phyloP scores from a whole-genome alignment of 1,284 basidiomycete species.

The Trametes versicolor region DNA sequence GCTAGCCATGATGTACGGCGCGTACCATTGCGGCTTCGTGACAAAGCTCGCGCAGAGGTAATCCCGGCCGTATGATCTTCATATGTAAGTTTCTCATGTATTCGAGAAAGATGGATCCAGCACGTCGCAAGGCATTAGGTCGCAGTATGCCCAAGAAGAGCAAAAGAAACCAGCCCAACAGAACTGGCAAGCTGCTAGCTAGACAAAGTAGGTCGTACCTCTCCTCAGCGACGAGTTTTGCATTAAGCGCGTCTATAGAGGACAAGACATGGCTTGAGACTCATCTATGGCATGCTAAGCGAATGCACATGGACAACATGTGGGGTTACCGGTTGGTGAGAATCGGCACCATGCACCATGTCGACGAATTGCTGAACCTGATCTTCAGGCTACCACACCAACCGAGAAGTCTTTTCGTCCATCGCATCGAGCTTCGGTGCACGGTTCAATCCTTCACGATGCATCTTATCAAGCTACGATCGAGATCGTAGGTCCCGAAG shows the following conservation, averaged over 20 bases:
- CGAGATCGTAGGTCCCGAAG: constrained; percentile 74
- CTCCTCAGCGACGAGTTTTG: not conserved
- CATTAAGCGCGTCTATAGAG: constrained; percentile 50
- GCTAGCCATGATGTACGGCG: constrained; percentile 93
- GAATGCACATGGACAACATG: constrained; percentile 90
- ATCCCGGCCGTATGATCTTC: constrained; percentile 16
- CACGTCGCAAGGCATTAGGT: constrained; percentile 64
- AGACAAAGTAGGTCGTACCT: constrained; percentile 67
- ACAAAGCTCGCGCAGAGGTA: constrained; percentile 86
- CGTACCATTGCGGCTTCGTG: constrained; percentile 83
- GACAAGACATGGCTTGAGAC: constrained; percentile 93
- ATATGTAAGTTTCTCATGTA: not conserved
- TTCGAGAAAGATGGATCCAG: constrained; percentile 76
- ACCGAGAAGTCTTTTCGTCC: constrained; percentile 92
- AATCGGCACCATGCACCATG: constrained; percentile 4
- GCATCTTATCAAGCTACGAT: constrained; percentile 85
- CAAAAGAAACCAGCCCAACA: constrained; percentile 58
- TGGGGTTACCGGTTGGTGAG: constrained; percentile 89
- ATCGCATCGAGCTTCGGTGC: constrained; percentile 86
- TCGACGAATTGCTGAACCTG: not conserved
- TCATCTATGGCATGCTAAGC: constrained; percentile 94
- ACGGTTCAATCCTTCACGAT: constrained; percentile 88
- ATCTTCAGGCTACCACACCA: constrained; percentile 74
- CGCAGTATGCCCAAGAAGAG: constrained; percentile 66
- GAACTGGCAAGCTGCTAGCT: constrained; percentile 65